Evolutionary conservation across 2,329 filamentous ascomycete genomes (phyloP), one percentile per base, ranked within the genome.

Genomic region (Fusarium sp.): DNA sequence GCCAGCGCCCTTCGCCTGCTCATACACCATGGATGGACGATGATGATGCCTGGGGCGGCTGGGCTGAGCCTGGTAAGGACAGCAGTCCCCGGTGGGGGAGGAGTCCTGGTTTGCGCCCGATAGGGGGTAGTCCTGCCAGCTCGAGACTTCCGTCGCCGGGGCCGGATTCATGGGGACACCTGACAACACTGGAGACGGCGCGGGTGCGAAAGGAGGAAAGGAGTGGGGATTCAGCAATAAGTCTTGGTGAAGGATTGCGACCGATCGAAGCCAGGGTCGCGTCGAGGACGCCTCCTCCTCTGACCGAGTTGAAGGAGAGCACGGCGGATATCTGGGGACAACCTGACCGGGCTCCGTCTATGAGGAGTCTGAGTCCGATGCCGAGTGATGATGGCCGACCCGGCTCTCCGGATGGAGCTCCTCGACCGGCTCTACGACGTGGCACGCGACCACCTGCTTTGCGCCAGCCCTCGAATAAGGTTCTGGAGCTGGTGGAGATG

Each of bases 401-500:
- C 7, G 67, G 59, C 16, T 81, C 80, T 4, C 71, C 73, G 5
- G 74, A 76, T 13, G 63, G 60, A 18, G 56, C 54, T 8, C 74
- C 77, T 9, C 63, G 54, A 18, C 74, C 68, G n/a, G 75, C 77
- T 16, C 58, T 77, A 10, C 71, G 65, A 11, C 59, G 58, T 4
- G 60, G 56, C 20, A 69, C 62, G 7, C 66, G 65, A n/a, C 54
- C 67, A 6, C 58, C 71, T 22, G 37, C 65, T n/a, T 67, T 65
- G 5, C 72, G 77, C 39, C 79, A 85, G 61, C 54, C 73, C 6
- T 73, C 77, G 0, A 86, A 85, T 9, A 89, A 87, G 70, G 87
- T 89, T 3, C 86, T 87, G 64, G 85, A 86, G 57, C 80, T 89
- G 27, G 88, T 89, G 35, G 84, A 84, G 24, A 84, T 86, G 81